Evolutionary conservation across 2,329 filamentous ascomycete genomes (phyloP), one percentile per base, ranked within the genome.

Genomic region (Sarocladium brachiariae): DNA sequence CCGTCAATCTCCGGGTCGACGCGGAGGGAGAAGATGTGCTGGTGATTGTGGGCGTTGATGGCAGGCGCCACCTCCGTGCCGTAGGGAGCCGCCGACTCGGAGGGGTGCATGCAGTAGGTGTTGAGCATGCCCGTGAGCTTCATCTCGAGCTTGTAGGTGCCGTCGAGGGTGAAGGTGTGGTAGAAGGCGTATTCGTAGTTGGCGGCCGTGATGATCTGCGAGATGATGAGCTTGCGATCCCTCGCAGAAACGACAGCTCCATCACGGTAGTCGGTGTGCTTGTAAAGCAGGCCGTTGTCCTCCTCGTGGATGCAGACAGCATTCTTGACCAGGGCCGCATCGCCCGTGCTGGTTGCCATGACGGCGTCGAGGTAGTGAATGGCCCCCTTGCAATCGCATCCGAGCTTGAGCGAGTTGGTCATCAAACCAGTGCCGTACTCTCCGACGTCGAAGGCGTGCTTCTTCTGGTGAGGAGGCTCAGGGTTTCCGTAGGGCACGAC

Each of bases 21-120:
- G 8, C 81, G 76, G 4, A 84, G 71, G 3, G 77, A 83, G 68
- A 91, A 89, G 63, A 89, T 86, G 65, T 90, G 87, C 61, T 91
- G 86, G 60, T 90, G 86, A 65, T 86, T 51, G 38, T 51, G 49
- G 24, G 49, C 49, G 18, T 24, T 51, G 38, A 51, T 34, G 43
- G 49, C 49, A 3, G 78, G 76, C 0, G 75, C 73, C 0, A 88
- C 82, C n/a, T 84, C 73, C 37, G 80, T 86, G 9, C 80, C 81
- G 59, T 77, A 85, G 0, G 68, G 70, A 10, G 56, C 57, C 8
- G 65, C 65, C 2, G 59, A 57, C 56, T 68, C 65, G 31, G 51
- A 53, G 2, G 64, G 51, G 38, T 65, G 61, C 59, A 87, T 55
- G 57, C 61, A 65, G 57, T 66, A 68, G 13, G 65, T 67, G 56